Evolutionary conservation across 768 basidiomycete species (phyloP).

Genomic region (Suillus clintonianus): DNA sequence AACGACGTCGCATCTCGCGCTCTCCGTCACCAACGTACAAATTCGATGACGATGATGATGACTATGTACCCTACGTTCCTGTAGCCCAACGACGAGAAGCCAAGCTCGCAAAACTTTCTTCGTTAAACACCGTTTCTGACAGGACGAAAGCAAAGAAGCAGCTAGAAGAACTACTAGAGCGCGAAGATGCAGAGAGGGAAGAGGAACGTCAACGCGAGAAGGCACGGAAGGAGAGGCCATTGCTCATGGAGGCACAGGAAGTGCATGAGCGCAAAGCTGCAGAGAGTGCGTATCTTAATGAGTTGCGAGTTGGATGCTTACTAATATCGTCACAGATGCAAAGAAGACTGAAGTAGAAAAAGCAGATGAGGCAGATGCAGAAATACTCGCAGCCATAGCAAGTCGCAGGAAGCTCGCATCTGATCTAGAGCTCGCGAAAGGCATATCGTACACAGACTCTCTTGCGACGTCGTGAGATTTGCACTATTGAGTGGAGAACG

Average conservation of each 20-base stretch:
- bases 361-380: conserved; percentile 84
- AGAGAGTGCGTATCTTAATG: conserved; percentile 56
- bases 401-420: conserved; percentile 90
- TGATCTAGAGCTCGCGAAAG: conserved; percentile 90
- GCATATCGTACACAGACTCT: conserved; percentile 87
- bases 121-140: conserved; percentile 56
- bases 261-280: conserved; percentile 82
- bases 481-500: neutral
- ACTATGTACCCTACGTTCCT: conserved; percentile 86
- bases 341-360: conserved; percentile 87
- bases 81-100: conserved; percentile 83
- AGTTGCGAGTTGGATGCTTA: conserved; percentile 16
- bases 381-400: conserved; percentile 89
- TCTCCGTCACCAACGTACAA: conserved; percentile 61
- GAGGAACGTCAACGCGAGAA: conserved; percentile 76
- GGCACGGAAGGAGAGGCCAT: conserved; percentile 79
- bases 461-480: conserved; percentile 72
- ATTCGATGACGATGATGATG: conserved; percentile 61
- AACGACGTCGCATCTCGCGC: conserved; percentile 54
- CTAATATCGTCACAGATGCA: conserved; percentile 53
- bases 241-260: conserved; percentile 93
- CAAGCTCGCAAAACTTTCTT: conserved; percentile 74
- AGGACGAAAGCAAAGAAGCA: conserved; percentile 48
- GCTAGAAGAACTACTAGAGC: conserved; percentile 60
- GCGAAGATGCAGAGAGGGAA: conserved; percentile 75